Evolutionary conservation across 345 rosid species (phyloP), one percentile per base, ranked within the genome.

Genomic region (Salix purpurea): DNA sequence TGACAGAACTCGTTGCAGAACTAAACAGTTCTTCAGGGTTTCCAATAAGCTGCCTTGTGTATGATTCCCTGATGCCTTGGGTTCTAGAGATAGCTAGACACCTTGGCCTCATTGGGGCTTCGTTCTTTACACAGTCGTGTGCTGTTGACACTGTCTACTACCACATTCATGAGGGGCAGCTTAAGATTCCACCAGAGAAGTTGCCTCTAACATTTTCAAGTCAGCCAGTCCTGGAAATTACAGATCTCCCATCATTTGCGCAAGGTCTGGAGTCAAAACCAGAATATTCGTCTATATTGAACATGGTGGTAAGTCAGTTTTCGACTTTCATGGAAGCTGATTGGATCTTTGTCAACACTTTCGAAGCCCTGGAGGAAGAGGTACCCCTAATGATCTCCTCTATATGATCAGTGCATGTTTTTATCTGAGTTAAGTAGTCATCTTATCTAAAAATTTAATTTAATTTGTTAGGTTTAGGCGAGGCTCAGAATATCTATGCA

Each of bases 61-160:
- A 90, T 72, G 90, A 90, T 71, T 80, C 90, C 18, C 26, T 79
- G 32, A 28, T 86, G 84, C 76, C 87, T 4, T 86, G 89, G 89
- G 87, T 74, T 73, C 72, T 85, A 75, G 86, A 86, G 58, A 74
- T 74, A 24, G 83, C 83, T 7, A 26, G 48, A 9, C 36, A 58
- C n/a, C 71, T 50, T 8, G 83, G 83, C 32, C 32, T 30, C 32
- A 30, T 30, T 30, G 32, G 32, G 32, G 85, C 32, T 30, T 30
- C 32, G 0, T 85, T 85, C 69, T 79, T 84, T 67, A 81, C 87
- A 9, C 81, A 79, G 76, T 42, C 83, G 7, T 84, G 85, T 69
- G 74, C 70, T 12, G 85, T 82, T 23, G 30, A 15, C 60, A 37
- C 74, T 28, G 21, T 77, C 40, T 84, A 60, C 69, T 82, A 72